phyloP scores from a whole-genome alignment of 1,284 basidiomycete species.

The Somion occarium region DNA sequence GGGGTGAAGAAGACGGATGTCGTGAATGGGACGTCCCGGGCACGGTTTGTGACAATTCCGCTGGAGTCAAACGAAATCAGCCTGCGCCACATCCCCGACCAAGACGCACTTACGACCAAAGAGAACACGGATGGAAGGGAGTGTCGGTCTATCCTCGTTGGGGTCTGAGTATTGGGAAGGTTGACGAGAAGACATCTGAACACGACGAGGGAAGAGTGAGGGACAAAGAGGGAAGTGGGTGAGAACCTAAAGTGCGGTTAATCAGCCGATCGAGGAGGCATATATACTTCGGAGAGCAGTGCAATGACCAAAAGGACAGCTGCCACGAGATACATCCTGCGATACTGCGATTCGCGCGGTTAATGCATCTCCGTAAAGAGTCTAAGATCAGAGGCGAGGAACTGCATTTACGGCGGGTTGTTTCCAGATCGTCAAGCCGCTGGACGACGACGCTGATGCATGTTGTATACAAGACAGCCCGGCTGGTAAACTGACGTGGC shows the following conservation, averaged over 20 bases:
- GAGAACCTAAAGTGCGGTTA: neutral
- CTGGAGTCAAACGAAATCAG: conserved; percentile 9
- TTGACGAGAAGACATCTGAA: conserved; percentile 35
- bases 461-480: conserved; percentile 1
- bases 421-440: conserved; percentile 2
- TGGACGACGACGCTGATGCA: neutral
- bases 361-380: neutral
- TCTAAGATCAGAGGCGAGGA: neutral
- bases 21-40: conserved; percentile 20
- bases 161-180: conserved; percentile 28
- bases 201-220: conserved; percentile 10
- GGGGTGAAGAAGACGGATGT: conserved; percentile 19
- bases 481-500: conserved; percentile 1
- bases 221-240: conserved; percentile 11
- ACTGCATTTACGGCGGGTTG: neutral
- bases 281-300: conserved; percentile 8
- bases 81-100: neutral
- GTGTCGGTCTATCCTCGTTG: conserved; percentile 49
- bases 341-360: neutral
- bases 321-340: neutral
- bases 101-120: conserved; percentile 49
- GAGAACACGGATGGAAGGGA: conserved; percentile 70
- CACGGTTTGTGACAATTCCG: conserved; percentile 20
- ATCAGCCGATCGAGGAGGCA: conserved; percentile 1
- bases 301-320: neutral